Conservation (phyloP, 2,329 filamentous ascomycete genomes). For the Aspergillus latus region DNA sequence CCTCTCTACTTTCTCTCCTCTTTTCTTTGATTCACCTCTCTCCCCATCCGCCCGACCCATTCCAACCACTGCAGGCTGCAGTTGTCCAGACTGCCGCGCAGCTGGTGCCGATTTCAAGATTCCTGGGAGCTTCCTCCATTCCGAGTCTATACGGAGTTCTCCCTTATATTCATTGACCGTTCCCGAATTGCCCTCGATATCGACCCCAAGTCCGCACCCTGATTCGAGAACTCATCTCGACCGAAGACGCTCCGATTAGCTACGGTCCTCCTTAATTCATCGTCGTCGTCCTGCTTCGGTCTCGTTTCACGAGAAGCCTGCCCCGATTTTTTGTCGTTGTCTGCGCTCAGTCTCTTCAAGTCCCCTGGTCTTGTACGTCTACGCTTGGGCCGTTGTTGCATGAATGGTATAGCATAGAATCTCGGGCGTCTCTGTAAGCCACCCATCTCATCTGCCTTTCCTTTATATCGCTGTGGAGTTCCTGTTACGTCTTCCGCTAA, state of each 20-base stretch:
- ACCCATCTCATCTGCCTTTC: background rate
- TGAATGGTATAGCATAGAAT: slow-evolving; percentile 23
- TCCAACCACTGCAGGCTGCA: slow-evolving; percentile 32
- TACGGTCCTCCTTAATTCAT: background rate
- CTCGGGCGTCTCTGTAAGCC: slow-evolving; percentile 19
- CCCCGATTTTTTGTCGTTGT: slow-evolving; percentile 14
- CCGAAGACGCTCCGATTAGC: background rate
- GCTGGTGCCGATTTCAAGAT: slow-evolving; percentile 21
- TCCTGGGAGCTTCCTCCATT: slow-evolving; percentile 18
- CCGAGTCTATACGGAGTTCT: slow-evolving; percentile 8
- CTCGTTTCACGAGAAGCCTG: slow-evolving; percentile 7
- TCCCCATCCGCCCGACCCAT: slow-evolving; percentile 16
- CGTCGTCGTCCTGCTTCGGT: slow-evolving; percentile 1
- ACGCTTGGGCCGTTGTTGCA: slow-evolving; percentile 13
- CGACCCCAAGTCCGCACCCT: background rate
- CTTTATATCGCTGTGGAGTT: background rate
- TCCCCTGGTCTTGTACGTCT: slow-evolving; percentile 1
- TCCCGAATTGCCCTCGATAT: slow-evolving; percentile 2
- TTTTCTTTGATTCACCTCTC: slow-evolving; percentile 24
- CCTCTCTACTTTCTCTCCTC: slow-evolving; percentile 21
- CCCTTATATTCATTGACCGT: slow-evolving; percentile 12
- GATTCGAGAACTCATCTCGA: background rate
- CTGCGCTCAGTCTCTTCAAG: slow-evolving; percentile 4
- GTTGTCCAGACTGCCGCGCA: slow-evolving; percentile 32
- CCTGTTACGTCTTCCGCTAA: slow-evolving; percentile 12